Evolutionary conservation across 257 asterid genomes (phyloP).

Genomic region (Solanum boliviense): DNA sequence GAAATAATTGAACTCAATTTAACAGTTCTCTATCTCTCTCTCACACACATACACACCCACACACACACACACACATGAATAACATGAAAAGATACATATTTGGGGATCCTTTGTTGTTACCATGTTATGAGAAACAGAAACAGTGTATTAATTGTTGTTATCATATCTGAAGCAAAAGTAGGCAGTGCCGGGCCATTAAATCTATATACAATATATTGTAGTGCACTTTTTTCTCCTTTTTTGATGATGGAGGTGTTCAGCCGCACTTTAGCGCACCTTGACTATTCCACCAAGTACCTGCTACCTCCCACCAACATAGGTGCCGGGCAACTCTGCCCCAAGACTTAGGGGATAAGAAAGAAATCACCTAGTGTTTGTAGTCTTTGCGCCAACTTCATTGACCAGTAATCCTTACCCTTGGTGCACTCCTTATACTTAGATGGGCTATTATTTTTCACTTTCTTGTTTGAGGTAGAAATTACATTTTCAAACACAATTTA

Average conservation of each 20-base stretch:
- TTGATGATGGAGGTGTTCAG: background rate
- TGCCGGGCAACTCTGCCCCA: background rate
- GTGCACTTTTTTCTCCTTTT: background rate
- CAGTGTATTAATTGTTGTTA: background rate
- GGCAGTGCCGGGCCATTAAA: background rate
- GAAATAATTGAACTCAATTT: background rate
- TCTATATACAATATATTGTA: background rate
- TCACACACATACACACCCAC: background rate
- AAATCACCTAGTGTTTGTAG: background rate
- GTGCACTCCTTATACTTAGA: background rate
- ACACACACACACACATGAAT: background rate
- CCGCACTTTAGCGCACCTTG: background rate
- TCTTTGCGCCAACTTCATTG: background rate
- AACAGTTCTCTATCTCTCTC: background rate
- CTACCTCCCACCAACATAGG: background rate
- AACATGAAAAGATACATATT: background rate
- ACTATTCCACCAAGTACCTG: background rate
- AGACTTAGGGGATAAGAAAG: background rate
- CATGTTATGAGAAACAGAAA: background rate
- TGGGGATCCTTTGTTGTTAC: background rate
- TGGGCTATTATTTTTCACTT: background rate
- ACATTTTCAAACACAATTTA: background rate
- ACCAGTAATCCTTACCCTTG: background rate
- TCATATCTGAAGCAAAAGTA: background rate
- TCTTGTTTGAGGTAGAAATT: background rate